Evolutionary conservation across 2,329 filamentous ascomycete species (phyloP), one percentile per base, ranked within the genome.

Genomic region (Rhynchosporium agropyri): DNA sequence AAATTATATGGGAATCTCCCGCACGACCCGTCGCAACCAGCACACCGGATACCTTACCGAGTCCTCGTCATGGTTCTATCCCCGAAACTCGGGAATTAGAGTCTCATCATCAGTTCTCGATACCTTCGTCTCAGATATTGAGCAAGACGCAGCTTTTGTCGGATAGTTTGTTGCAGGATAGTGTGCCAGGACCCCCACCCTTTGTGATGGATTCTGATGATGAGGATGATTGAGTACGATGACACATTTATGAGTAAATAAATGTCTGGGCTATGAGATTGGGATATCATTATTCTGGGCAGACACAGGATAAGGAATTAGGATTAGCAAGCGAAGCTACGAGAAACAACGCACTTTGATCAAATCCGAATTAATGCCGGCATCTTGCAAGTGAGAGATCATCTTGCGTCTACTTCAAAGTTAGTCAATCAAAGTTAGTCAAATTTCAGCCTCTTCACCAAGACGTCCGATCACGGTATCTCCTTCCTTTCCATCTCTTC

Each of bases 141-240:
- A 79, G 79, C 1, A 79, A 77, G 67, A 84, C 82, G 65, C 82
- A 84, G 72, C 78, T 83, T 74, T 72, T 86, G 62, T 79, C 83
- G 10, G 79, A 81, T 28, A 81, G 79, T 65, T 63, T 82, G 49
- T 62, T 80, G 58, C 73, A 77, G 42, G 76, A 79, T 33, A 75
- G 72, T 65, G 70, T 76, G 36, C 73, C 76, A 5, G 74, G 72
- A 15, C 77, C 76, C 36, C 77, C 78, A 15, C 69, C 73, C 4
- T 77, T 78, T 26, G 71, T 80, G n/a, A 72, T 74, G 63, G 79
- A 81, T 65, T 80, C 78, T 40, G 78, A 79, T 12, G 78, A 77
- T 45, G 78, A 79, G 15, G 69, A 70, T 45, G 66, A 67, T 20
- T 58, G 45, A 58, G 7, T 33, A 20, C 29, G 4, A 28, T 57